Conservation (phyloP, 2,329 filamentous ascomycete genomes). For the Neurospora crassa region DNA sequence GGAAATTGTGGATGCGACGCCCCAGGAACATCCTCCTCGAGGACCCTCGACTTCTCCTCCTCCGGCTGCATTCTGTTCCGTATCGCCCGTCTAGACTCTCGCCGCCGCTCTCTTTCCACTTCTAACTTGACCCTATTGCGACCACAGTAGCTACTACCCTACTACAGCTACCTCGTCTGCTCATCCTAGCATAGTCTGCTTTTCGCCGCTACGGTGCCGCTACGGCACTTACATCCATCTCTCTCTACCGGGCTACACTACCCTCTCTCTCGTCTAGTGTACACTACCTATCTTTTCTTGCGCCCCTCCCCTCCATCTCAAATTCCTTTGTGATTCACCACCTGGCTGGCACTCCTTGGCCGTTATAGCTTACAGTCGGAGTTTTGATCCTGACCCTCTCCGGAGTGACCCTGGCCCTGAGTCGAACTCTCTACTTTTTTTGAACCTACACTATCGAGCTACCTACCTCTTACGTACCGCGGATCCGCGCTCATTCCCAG, state of each 20-base stretch:
- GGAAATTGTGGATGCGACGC: background rate
- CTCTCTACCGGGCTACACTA: background rate
- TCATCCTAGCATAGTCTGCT: background rate
- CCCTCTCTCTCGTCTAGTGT: background rate
- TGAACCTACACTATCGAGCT: background rate
- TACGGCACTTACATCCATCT: background rate
- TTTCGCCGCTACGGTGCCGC: background rate
- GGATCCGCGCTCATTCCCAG: background rate
- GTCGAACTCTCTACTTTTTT: background rate
- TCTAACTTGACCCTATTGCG: background rate
- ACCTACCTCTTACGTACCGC: background rate
- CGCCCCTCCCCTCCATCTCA: background rate
- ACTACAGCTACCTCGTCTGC: background rate
- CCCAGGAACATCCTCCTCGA: background rate
- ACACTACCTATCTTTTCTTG: background rate
- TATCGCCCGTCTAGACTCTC: background rate
- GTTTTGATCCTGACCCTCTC: background rate
- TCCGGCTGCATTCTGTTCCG: background rate
- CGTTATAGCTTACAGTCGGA: background rate
- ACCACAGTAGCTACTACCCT: background rate
- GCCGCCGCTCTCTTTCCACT: background rate
- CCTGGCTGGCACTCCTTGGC: background rate
- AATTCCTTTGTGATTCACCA: background rate
- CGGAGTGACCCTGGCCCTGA: background rate
- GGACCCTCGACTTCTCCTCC: background rate